Evolutionary conservation across 1,284 basidiomycete genomes (phyloP).

Genomic region (Dichomitus squalens): DNA sequence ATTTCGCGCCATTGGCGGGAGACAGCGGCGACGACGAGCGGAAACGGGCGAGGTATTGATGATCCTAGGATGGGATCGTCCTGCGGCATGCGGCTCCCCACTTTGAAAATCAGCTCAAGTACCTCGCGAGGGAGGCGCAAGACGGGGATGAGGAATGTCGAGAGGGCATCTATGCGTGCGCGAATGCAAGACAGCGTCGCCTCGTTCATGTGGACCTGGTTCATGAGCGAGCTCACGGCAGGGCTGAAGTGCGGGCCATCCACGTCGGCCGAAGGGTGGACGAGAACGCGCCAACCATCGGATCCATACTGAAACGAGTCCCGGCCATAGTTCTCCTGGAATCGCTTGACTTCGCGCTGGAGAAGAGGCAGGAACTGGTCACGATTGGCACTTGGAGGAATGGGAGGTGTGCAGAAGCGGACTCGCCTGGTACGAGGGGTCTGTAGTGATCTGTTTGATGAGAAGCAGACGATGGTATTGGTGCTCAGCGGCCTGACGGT

Average conservation of each 20-base stretch:
- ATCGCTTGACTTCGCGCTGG: constrained; percentile 22
- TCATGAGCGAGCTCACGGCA: constrained; percentile 21
- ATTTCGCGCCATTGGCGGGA: constrained; percentile 32
- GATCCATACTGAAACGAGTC: constrained; percentile 17
- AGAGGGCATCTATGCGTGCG: constrained; percentile 23
- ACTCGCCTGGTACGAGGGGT: constrained; percentile 24
- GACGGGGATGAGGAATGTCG: constrained; percentile 20
- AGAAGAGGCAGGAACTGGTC: constrained; percentile 1
- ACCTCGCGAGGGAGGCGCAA: constrained; percentile 22
- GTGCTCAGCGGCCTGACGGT: constrained; percentile 24
- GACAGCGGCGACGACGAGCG: constrained; percentile 29
- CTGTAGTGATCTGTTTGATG: constrained; percentile 23
- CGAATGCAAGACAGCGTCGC: constrained; percentile 23
- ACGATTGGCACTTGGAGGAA: neutral
- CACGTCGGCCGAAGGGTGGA: constrained; percentile 11
- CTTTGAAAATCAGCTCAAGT: constrained; percentile 22
- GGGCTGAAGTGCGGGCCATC: constrained; percentile 22
- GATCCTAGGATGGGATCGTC: constrained; percentile 22
- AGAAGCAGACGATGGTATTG: constrained; percentile 20
- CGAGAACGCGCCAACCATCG: constrained; percentile 23
- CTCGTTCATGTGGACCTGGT: constrained; percentile 24
- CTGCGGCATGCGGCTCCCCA: constrained; percentile 22
- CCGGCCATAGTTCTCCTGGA: constrained; percentile 18
- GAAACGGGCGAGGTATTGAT: constrained; percentile 22
- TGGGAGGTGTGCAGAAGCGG: neutral